Conservation (phyloP, 2,329 filamentous ascomycete genomes). For the Colletotrichum nymphaeae region DNA sequence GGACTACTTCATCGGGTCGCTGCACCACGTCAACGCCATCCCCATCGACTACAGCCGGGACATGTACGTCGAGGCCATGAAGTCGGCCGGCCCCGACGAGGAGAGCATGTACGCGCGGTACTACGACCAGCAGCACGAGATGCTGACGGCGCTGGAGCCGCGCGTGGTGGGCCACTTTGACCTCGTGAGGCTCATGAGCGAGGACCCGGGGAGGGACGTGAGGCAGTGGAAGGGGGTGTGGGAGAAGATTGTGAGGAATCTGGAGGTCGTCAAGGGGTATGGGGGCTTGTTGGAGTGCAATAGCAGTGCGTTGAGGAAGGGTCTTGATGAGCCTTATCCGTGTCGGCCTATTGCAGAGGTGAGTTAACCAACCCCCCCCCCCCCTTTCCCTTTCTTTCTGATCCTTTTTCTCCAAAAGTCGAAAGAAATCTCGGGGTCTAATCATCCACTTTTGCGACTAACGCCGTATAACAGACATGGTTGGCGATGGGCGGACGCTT, state of each 20-base stretch:
- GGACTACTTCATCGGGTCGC: conserved; percentile 92
- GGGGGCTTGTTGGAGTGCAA: conserved; percentile 92
- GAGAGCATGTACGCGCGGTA: conserved; percentile 83
- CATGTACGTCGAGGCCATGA: conserved; percentile 74
- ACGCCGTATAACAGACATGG: conserved; percentile 67
- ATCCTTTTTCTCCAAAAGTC: background rate
- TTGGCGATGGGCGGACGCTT: conserved; percentile 80
- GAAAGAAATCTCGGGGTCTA: too few relatives aligned
- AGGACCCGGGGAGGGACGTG: conserved; percentile 73
- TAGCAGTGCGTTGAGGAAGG: conserved; percentile 87
- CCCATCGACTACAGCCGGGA: conserved; percentile 88
- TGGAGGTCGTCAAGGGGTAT: conserved; percentile 76
- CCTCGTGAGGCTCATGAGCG: conserved; percentile 84
- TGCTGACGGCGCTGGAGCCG: conserved; percentile 79
- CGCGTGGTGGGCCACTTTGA: conserved; percentile 94
- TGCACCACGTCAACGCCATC: conserved; percentile 88
- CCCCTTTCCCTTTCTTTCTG: background rate
- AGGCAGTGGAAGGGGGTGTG: conserved; percentile 73
- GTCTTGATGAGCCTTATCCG: conserved; percentile 91
- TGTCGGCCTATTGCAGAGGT: conserved; percentile 81
- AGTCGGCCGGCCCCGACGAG: conserved; percentile 65
- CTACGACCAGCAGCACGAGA: conserved; percentile 87
- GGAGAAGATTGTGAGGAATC: conserved; percentile 78
- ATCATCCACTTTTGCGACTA: conserved; percentile 18
- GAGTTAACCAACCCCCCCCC: conserved; percentile 41